These are phyloP conservation scores for Dissophora ornata DNA, from an alignment of 192 early-diverging fungal species.

Conservation along the genomic window DNA sequence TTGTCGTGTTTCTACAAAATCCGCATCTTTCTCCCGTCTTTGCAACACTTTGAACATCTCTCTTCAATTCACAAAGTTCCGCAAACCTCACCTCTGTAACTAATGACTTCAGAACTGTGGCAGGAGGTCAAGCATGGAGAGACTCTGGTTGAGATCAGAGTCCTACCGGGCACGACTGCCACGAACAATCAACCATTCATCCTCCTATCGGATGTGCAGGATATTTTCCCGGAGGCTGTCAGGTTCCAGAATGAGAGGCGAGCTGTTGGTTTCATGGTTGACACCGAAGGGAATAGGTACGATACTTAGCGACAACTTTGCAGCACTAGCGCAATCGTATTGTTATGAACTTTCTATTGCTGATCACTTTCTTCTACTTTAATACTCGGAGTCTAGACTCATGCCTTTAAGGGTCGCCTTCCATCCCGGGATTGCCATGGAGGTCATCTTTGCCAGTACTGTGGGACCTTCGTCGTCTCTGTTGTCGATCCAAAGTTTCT, in stretches of 20 bases:
- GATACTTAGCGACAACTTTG: too few species aligned
- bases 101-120: neutral
- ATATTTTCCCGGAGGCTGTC: neutral
- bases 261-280: conserved; percentile 4
- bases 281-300: conserved; percentile 2
- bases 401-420: neutral
- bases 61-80: too few species aligned
- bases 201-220: conserved; percentile 1
- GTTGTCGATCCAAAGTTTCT: neutral
- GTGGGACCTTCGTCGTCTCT: neutral
- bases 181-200: neutral
- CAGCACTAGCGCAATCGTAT: too few species aligned
- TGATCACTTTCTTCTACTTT: too few species aligned
- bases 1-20: too few species aligned
- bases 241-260: neutral
- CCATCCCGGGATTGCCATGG: neutral
- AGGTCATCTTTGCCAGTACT: neutral
- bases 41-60: too few species aligned
- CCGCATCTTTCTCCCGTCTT: too few species aligned
- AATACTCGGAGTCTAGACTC: neutral
- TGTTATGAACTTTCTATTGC: too few species aligned
- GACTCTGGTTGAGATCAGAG: neutral
- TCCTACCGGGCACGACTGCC: neutral
- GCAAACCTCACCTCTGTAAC: too few species aligned
- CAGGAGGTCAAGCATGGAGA: neutral